Evolutionary conservation across 164 flowering plant species (phyloP), one percentile per base, ranked within the genome.

Genomic region (Cinnamomum micranthum): DNA sequence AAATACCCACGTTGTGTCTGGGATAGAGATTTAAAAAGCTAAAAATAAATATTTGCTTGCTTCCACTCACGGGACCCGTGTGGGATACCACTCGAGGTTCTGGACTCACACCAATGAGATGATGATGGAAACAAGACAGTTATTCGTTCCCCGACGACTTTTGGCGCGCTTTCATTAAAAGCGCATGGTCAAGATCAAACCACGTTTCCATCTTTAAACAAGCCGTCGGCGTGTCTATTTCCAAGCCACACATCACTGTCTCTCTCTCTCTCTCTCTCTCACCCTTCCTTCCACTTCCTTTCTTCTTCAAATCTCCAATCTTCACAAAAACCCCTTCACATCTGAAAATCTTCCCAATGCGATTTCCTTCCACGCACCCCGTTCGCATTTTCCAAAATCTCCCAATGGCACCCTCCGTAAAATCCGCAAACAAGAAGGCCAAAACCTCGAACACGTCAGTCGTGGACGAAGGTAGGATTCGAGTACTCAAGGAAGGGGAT

Each of bases 401-500:
- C 13, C 19, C 74, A 11, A 71, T 71, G 74, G 65, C 66, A 2
- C 51, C 15, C 0, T 4, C 19, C 14, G 50, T 33, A n/a, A 58
- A 71, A 28, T 71, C 74, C 11, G 19, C 66, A 11, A 22, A 25
- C 24, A 27, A 10, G 14, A 27, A 47, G 51, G 23, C 15, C 35
- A 17, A 71, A 10, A n/a, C 25, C 31, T 71, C 20, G 27, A 33
- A 47, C 6, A 6, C 6, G 15, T 11, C 25, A 11, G 4, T 33
- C 47, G 47, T 28, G 33, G 60, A 9, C 27, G 73, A 25, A 62
- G 91, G 91, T 7, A 74, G 98, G 55, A 73, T 94, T 66, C 80
- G 97, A 79, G 84, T 90, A 50, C 77, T 92, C 50, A 91, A 91
- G 79, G 84, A 86, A 70, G 86, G 87, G 19, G 10, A 50, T 69